These are phyloP conservation scores for Effrenium voratum DNA, from an alignment of 73 alveolate species.

Conservation along the genomic window DNA sequence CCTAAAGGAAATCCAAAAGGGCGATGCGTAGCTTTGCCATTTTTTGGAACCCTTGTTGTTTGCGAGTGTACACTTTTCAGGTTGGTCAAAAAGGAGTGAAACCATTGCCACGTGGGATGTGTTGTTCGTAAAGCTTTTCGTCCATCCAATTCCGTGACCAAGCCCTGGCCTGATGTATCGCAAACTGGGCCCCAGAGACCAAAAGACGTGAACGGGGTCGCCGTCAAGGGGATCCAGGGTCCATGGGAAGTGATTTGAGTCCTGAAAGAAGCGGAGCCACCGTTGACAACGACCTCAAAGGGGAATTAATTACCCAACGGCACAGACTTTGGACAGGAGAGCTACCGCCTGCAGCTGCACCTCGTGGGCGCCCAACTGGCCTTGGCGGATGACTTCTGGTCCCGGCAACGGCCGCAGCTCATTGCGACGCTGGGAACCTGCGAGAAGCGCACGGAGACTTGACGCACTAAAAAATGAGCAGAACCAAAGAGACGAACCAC, in stretches of 20 bases:
- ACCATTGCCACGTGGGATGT: too few relatives aligned
- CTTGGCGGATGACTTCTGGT: not conserved
- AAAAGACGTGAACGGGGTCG: not conserved
- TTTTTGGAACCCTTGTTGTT: too few relatives aligned
- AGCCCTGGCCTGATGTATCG: not conserved
- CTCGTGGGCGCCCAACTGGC: conserved; percentile 1
- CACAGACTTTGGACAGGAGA: not conserved
- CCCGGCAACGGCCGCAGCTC: conserved; percentile 52
- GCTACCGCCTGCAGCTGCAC: conserved; percentile 7
- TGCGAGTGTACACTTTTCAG: too few relatives aligned
- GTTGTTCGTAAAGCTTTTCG: too few relatives aligned
- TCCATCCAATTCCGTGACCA: too few relatives aligned
- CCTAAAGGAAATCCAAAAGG: too few relatives aligned
- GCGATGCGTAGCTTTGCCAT: too few relatives aligned
- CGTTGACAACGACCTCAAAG: not conserved
- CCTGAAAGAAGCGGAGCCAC: not conserved
- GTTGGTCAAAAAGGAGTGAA: too few relatives aligned
- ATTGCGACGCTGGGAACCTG: not conserved
- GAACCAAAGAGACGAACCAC: too few relatives aligned
- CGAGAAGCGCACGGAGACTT: conserved; percentile 45
- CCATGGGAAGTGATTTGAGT: not conserved
- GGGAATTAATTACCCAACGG: too few relatives aligned
- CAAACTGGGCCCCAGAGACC: not conserved
- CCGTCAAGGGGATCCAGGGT: not conserved
- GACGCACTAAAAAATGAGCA: not conserved